Conservation (phyloP, 139 green algal genomes). For the Microglena sp. region DNA sequence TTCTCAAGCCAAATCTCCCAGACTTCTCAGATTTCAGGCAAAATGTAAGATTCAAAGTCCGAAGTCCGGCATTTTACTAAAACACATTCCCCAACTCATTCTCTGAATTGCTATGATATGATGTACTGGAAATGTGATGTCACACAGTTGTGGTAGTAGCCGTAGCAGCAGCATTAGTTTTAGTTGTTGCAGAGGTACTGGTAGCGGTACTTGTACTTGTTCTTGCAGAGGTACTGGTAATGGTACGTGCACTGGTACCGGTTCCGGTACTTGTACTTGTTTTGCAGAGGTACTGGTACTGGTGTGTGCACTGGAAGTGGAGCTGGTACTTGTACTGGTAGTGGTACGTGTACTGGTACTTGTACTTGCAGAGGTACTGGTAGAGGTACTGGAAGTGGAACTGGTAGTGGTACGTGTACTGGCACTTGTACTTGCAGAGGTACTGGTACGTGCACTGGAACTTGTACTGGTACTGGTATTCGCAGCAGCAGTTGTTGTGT, state of each 20-base stretch:
- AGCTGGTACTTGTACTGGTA: neutral
- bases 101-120: too few relatives aligned
- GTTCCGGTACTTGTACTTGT: constrained; percentile 1
- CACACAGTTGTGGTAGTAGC: too few relatives aligned
- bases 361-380: neutral
- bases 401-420: neutral
- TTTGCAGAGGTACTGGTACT: constrained; percentile 6
- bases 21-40: too few relatives aligned
- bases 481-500: too few relatives aligned
- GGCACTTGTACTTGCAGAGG: neutral
- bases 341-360: neutral
- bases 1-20: too few relatives aligned
- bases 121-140: too few relatives aligned
- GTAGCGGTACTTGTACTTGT: too few relatives aligned
- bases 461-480: constrained; percentile 2
- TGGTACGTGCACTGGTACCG: neutral
- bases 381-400: neutral
- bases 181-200: too few relatives aligned
- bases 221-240: neutral
- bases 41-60: too few relatives aligned
- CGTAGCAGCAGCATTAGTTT: too few relatives aligned
- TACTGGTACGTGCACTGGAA: neutral
- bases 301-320: neutral
- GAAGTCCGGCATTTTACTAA: too few relatives aligned
- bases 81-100: too few relatives aligned